Evolutionary conservation across 2,329 filamentous ascomycete genomes (phyloP).

Genomic region (Nakataea oryzae): DNA sequence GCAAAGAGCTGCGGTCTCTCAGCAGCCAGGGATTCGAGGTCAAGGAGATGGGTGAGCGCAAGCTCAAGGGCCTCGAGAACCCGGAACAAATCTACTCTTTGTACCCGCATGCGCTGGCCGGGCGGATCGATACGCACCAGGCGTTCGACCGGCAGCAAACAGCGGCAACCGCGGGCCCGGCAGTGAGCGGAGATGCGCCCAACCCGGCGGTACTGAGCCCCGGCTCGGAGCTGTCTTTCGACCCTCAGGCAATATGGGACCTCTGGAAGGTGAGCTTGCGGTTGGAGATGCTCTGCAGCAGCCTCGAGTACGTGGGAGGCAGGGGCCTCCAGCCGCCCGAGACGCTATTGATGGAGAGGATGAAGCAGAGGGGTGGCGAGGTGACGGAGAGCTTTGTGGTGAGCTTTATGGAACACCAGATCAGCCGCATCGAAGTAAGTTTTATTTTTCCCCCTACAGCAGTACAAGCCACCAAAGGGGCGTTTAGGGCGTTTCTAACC

Average conservation of each 20-base stretch:
- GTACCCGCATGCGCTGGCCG: conserved; percentile 80
- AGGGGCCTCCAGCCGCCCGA: conserved; percentile 66
- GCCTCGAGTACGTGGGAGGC: conserved; percentile 61
- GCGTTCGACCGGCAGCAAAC: conserved; percentile 31
- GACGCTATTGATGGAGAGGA: conserved; percentile 66
- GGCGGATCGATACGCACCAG: conserved; percentile 62
- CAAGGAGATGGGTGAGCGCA: conserved; percentile 85
- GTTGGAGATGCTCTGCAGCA: conserved; percentile 86
- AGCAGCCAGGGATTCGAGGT: conserved; percentile 92
- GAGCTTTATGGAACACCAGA: conserved; percentile 88
- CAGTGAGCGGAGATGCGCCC: conserved; percentile 10
- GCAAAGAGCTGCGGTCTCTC: conserved; percentile 76
- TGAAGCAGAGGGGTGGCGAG: conserved; percentile 61
- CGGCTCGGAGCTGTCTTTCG: conserved; percentile 60
- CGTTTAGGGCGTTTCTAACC: neutral
- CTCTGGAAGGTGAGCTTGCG: conserved; percentile 84
- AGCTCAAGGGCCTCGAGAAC: conserved; percentile 94
- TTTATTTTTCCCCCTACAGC: neutral
- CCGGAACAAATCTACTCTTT: conserved; percentile 92
- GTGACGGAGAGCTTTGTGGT: conserved; percentile 81
- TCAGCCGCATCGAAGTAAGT: conserved; percentile 88
- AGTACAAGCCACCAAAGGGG: neutral
- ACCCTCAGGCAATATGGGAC: conserved; percentile 77
- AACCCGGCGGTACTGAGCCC: conserved; percentile 51
- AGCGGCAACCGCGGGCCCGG: conserved; percentile 1